Percentiles rank a stretch among this genome's conserved stretches.
Conservation (phyloP, 306 rosid genomes). For the Prunus kanzakura region DNA sequence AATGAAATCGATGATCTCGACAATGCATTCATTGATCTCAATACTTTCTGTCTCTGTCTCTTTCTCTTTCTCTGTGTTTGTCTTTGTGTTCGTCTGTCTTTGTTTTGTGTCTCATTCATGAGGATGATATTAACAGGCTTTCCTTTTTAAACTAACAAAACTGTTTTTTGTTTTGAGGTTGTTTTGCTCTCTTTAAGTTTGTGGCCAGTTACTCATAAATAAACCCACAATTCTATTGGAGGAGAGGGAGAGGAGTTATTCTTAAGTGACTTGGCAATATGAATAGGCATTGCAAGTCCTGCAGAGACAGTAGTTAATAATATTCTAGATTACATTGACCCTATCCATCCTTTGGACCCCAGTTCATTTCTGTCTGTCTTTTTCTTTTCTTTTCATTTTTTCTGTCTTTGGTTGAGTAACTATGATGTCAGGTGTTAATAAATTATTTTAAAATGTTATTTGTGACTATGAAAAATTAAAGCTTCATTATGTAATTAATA, state of each 20-base stretch:
- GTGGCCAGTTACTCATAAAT: background rate
- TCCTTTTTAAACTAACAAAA: constrained; percentile 12
- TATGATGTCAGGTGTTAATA: no score
- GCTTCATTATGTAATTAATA: background rate
- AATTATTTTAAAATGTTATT: no score
- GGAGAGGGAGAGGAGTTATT: background rate
- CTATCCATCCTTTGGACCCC: no score
- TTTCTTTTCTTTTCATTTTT: no score
- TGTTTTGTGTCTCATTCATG: background rate
- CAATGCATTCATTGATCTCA: constrained; percentile 42
- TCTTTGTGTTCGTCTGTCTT: background rate
- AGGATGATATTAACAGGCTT: background rate
- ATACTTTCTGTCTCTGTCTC: background rate
- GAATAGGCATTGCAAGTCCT: background rate
- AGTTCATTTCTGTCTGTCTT: background rate
- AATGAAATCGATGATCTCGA: constrained; percentile 65
- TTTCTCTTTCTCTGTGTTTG: background rate
- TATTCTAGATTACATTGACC: background rate
- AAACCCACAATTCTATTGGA: background rate
- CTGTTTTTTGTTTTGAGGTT: constrained; percentile 14
- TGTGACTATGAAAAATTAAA: background rate
- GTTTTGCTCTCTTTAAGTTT: background rate
- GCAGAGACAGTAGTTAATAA: background rate
- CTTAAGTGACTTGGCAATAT: background rate
- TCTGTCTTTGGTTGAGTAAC: background rate